Evolutionary conservation across 2,329 filamentous ascomycete species (phyloP), one percentile per base, ranked within the genome.

Genomic region (Chaetothyriales sp.): DNA sequence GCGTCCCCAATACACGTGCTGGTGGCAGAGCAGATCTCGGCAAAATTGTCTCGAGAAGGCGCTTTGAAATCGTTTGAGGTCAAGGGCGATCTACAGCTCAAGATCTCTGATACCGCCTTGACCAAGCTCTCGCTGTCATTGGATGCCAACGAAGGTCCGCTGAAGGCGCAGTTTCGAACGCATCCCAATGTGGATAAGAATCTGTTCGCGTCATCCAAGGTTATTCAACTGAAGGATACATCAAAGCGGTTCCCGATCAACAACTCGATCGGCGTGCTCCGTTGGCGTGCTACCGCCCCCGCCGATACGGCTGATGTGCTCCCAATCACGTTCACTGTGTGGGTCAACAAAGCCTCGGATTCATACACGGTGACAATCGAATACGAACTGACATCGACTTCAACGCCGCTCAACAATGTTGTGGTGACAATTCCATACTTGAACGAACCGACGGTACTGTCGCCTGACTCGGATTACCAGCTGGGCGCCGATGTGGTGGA

Each of bases 131-230:
- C 89, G 68, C 81, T 98, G 51, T 81, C 81, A 59, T 76, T 96
- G 42, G 75, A 78, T 39, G 81, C 88, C 28, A 80, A 83, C 55
- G 74, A 88, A 44, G 86, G 86, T 53, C 57, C 59, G 2, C 47
- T 60, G 12, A 61, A 56, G 44, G 89, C 84, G 18, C 88, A 95
- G 66, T 92, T 95, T 73, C 84, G 88, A 61, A 92, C 90, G 42
- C 92, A 98, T 66, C 92, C 92, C 49, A 96, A 96, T 65, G 90
- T 98, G 50, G 90, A 98, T 71, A 89, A 86, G 65, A 78, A 79
- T 49, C 73, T 86, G 10, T 98, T 96, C 75, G 88, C 82, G 64
- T 83, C 76, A 64, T 79, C 81, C 60, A 92, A 86, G 65, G 71
- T 77, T 22, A 90, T 98, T 57, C 92, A 96, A 69, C 83, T 96